Evolutionary conservation across 2,329 filamentous ascomycete species (phyloP).

Genomic region (Diatrype stigma): DNA sequence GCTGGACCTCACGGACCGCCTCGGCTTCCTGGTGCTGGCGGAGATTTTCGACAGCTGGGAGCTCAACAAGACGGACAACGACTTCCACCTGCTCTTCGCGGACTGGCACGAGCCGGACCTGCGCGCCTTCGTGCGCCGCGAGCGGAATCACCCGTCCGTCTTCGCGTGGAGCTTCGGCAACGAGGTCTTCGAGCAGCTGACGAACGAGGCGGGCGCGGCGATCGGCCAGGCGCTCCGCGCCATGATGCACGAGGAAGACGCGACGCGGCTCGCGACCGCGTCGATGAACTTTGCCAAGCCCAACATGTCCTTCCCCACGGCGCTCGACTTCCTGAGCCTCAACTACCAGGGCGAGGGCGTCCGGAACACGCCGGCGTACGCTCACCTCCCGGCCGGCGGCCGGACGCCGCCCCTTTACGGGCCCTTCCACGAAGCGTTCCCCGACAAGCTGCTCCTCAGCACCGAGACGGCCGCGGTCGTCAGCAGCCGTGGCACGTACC

Average conservation of each 20-base stretch:
- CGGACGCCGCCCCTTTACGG: conserved; percentile 28
- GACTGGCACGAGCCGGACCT: conserved; percentile 53
- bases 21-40: conserved; percentile 48
- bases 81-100: conserved; percentile 47
- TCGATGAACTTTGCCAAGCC: conserved; percentile 43
- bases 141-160: conserved; percentile 51
- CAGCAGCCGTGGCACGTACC: conserved; percentile 46
- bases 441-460: conserved; percentile 41
- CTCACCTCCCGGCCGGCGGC: conserved; percentile 31
- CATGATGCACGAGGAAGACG: conserved; percentile 41
- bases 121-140: conserved; percentile 46
- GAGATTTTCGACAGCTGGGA: conserved; percentile 52
- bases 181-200: conserved; percentile 44
- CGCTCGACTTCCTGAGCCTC: conserved; percentile 42
- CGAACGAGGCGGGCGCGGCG: conserved; percentile 25
- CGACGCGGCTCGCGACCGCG: conserved; percentile 38
- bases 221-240: conserved; percentile 32
- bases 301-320: conserved; percentile 31
- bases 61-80: conserved; percentile 40
- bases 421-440: conserved; percentile 39
- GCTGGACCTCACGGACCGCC: conserved; percentile 43
- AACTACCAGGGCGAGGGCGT: conserved; percentile 51
- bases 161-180: conserved; percentile 46
- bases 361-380: conserved; percentile 26
- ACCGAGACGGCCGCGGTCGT: conserved; percentile 41